A percentile compares a stretch with the other conserved stretches of the same genome.
phyloP scores from a whole-genome alignment of 371 early-diverging fungal genomes.

The Nematocida sp. region DNA sequence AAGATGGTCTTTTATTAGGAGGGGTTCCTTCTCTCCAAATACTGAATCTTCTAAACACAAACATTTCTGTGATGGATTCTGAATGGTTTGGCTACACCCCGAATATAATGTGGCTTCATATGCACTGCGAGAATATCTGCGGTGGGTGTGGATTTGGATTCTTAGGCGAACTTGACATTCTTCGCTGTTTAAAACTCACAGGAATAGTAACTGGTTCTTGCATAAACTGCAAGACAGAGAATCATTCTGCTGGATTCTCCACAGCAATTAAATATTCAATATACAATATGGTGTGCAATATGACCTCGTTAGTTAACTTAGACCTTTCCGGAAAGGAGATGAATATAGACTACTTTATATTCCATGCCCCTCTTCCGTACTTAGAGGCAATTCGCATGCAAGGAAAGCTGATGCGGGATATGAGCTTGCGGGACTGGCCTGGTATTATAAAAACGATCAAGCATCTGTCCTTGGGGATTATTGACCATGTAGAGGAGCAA shows the following conservation, averaged over 20 bases:
- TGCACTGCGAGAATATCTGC: conserved; percentile 36
- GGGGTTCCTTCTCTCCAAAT: conserved; percentile 18
- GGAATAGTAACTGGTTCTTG: conserved; percentile 42
- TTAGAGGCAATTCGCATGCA: conserved; percentile 40
- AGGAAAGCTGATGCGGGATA: conserved; percentile 50
- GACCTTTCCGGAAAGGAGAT: conserved; percentile 52
- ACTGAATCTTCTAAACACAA: conserved; percentile 31
- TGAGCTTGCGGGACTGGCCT: conserved; percentile 59
- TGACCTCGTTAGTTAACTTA: conserved; percentile 41
- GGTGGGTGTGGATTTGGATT: conserved; percentile 56
- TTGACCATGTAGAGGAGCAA: conserved; percentile 31
- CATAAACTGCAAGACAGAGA: conserved; percentile 36
- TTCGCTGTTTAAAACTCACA: conserved; percentile 26
- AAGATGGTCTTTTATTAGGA: not conserved
- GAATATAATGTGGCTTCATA: conserved; percentile 4
- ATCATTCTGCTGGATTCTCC: conserved; percentile 28
- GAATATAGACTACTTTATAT: conserved; percentile 59
- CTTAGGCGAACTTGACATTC: not conserved
- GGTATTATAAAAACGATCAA: conserved; percentile 51
- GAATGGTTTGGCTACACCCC: conserved; percentile 11
- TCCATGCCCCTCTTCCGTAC: conserved; percentile 35
- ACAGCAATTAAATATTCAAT: conserved; percentile 32
- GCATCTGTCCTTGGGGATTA: conserved; percentile 47
- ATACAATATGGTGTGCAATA: conserved; percentile 56
- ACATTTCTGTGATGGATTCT: not conserved